A percentile compares a stretch with the other conserved stretches of the same genome.
Conservation (phyloP, 306 rosid genomes). For the Cucurbita ficifolia region DNA sequence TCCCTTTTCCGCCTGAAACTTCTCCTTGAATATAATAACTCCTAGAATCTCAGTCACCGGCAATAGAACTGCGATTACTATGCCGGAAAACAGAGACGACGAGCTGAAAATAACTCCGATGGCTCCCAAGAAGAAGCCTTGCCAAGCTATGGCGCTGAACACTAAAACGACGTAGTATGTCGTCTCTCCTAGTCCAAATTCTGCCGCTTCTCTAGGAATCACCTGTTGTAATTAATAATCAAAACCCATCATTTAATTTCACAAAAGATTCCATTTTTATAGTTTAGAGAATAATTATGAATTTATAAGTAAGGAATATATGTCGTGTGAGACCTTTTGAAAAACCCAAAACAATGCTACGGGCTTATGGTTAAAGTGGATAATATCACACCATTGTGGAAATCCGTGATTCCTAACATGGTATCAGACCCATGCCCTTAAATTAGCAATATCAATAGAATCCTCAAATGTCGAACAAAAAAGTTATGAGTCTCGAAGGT, state of each 20-base stretch:
- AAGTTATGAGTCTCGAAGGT: no score
- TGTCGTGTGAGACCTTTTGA: no score
- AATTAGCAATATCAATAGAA: no score
- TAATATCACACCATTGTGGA: no score
- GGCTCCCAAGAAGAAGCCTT: conserved; percentile 60
- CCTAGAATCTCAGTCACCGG: conserved; percentile 50
- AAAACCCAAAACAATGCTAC: no score
- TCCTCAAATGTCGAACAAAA: no score
- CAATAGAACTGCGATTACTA: conserved; percentile 38
- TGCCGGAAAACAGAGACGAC: conserved; percentile 50
- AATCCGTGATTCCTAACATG: no score
- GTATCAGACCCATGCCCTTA: no score
- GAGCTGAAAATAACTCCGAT: conserved; percentile 63
- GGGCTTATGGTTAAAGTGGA: no score
- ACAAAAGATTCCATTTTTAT: no score
- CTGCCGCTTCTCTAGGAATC: conserved; percentile 52
- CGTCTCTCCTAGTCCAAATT: conserved; percentile 35
- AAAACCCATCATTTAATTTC: neutral
- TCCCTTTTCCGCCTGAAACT: conserved; percentile 43
- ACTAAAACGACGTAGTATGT: conserved; percentile 44
- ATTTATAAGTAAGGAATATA: no score
- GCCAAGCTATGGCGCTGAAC: conserved; percentile 54
- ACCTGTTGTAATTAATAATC: conserved; percentile 17
- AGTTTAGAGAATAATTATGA: no score
- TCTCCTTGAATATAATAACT: conserved; percentile 48